Evolutionary conservation across 2,329 filamentous ascomycete genomes (phyloP).

Genomic region (Hypoxylon sp.): DNA sequence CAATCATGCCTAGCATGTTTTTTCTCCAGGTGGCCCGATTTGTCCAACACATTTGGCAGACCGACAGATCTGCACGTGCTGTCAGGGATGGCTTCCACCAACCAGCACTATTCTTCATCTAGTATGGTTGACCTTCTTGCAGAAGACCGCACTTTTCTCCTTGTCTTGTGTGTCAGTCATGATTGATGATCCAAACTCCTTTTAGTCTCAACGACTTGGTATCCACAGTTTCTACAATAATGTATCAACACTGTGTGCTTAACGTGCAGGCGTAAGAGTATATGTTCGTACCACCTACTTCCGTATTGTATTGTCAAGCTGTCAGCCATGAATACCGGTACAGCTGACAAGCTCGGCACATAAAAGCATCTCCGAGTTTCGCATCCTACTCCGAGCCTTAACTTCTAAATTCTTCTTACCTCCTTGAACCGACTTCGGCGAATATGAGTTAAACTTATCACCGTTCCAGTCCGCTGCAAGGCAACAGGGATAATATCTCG

Average conservation of each 20-base stretch:
- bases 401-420: conserved; percentile 11
- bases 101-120: conserved; percentile 37
- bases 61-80: conserved; percentile 49
- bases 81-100: conserved; percentile 42
- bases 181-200: conserved; percentile 40
- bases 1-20: conserved; percentile 46
- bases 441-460: conserved; percentile 14
- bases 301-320: conserved; percentile 23
- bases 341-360: conserved; percentile 38
- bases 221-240: conserved; percentile 14
- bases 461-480: not conserved
- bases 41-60: conserved; percentile 46
- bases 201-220: conserved; percentile 34
- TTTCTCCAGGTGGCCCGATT: conserved; percentile 49
- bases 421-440: conserved; percentile 36
- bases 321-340: conserved; percentile 27
- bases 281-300: conserved; percentile 24
- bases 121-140: conserved; percentile 36
- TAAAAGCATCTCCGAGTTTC: conserved; percentile 38
- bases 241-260: conserved; percentile 32
- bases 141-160: conserved; percentile 32
- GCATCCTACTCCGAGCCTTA: conserved; percentile 37
- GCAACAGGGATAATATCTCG: conserved; percentile 5
- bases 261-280: conserved; percentile 24
- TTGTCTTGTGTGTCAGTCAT: conserved; percentile 34